phyloP scores from a whole-genome alignment of 768 basidiomycete genomes.

The Tulasnella sp. region DNA sequence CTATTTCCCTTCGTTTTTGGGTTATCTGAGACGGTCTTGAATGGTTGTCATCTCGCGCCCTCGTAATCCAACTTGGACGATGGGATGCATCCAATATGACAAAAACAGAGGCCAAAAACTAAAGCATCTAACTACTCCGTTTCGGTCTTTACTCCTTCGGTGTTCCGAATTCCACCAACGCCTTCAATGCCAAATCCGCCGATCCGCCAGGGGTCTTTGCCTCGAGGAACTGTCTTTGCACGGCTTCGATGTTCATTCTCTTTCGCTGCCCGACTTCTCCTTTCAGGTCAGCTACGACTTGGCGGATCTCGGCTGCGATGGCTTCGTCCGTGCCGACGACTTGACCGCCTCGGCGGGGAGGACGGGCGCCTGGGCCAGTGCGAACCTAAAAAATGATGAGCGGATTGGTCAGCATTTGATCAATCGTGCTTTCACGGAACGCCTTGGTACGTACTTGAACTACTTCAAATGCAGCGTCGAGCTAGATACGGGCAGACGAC shows the following conservation, averaged over 20 bases:
- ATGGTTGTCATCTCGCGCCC: background rate
- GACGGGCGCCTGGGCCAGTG: slow-evolving; percentile 11
- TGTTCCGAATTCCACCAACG: background rate
- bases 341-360: slow-evolving; percentile 4
- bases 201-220: background rate
- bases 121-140: too few species aligned
- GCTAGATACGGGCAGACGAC: background rate
- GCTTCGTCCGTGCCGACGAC: slow-evolving; percentile 18
- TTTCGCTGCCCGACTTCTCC: slow-evolving; percentile 14
- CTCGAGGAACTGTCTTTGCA: background rate
- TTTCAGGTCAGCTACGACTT: background rate
- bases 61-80: too few species aligned
- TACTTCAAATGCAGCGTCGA: slow-evolving; percentile 14
- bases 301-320: slow-evolving; percentile 1
- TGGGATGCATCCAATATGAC: too few species aligned
- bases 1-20: background rate
- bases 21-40: background rate
- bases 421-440: background rate
- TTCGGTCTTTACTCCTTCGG: background rate
- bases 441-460: background rate
- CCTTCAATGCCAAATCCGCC: background rate
- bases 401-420: background rate
- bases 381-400: background rate
- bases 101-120: too few species aligned
- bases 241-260: background rate